Percentiles rank a stretch among this genome's conserved stretches.
phyloP scores from a whole-genome alignment of 2,329 filamentous ascomycete genomes.

The Epichloe coenophiala region DNA sequence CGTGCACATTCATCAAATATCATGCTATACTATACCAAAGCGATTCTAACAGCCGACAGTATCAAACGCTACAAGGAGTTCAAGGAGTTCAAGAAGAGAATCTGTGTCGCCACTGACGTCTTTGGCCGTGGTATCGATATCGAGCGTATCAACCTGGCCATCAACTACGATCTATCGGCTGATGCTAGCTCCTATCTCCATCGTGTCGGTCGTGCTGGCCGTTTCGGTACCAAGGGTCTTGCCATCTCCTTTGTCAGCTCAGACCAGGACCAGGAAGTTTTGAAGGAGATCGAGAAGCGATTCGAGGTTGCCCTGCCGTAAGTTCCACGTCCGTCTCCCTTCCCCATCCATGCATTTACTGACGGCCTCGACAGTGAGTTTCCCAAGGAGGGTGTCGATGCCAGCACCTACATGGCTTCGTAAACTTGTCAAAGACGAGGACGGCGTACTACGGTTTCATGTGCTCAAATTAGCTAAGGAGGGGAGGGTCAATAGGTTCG shows the following conservation, averaged over 20 bases:
- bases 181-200: slow-evolving; percentile 95
- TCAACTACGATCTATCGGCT: slow-evolving; percentile 93
- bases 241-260: slow-evolving; percentile 95
- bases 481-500: not conserved
- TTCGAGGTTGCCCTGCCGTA: slow-evolving; percentile 91
- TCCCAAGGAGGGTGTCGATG: slow-evolving; percentile 81
- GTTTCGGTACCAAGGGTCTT: slow-evolving; percentile 98
- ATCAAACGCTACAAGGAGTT: slow-evolving; percentile 99
- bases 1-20: not conserved
- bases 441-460: slow-evolving; percentile 1
- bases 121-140: slow-evolving; percentile 99
- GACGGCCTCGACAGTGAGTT: slow-evolving; percentile 48
- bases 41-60: slow-evolving; percentile 30
- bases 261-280: slow-evolving; percentile 80
- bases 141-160: slow-evolving; percentile 96
- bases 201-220: slow-evolving; percentile 95
- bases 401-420: slow-evolving; percentile 81
- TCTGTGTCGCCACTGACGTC: slow-evolving; percentile 96
- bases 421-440: slow-evolving; percentile 17
- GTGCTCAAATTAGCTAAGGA: not conserved
- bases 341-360: slow-evolving; percentile 4
- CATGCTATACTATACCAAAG: not conserved
- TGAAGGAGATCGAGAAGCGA: slow-evolving; percentile 92
- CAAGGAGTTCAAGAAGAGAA: slow-evolving; percentile 99
- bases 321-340: slow-evolving; percentile 24